A percentile compares a stretch with the other conserved stretches of the same genome.
These are phyloP conservation scores for Ruellia speciosa DNA, from an alignment of 305 asterid species.

Conservation along the genomic window DNA sequence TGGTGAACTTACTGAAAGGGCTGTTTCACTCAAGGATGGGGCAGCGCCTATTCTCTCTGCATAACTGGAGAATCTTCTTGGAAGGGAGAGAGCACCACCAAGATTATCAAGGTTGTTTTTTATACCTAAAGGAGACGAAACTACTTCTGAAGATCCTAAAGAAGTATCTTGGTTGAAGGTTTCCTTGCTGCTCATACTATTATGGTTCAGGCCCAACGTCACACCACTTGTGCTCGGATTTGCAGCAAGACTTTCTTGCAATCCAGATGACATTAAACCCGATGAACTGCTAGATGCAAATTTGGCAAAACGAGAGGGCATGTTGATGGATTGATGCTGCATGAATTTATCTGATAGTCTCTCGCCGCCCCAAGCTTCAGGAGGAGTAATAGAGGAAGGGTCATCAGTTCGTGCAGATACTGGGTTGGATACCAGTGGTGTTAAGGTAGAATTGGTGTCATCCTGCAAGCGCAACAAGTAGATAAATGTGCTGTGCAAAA, in stretches of 20 bases:
- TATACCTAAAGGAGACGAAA: constrained; percentile 44
- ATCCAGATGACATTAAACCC: constrained; percentile 52
- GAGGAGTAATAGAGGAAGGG: constrained; percentile 73
- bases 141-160: constrained; percentile 40
- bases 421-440: constrained; percentile 52
- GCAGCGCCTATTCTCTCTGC: constrained; percentile 84
- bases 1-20: constrained; percentile 56
- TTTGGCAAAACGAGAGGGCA: constrained; percentile 62
- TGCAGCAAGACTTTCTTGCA: constrained; percentile 44
- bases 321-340: constrained; percentile 53
- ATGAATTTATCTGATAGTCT: constrained; percentile 56
- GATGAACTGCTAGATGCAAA: constrained; percentile 47
- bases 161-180: constrained; percentile 40
- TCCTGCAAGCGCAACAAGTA: constrained; percentile 42
- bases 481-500: constrained; percentile 14
- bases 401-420: constrained; percentile 45
- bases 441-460: constrained; percentile 40
- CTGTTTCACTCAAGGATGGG: constrained; percentile 50
- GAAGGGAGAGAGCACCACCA: constrained; percentile 46
- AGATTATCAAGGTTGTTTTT: constrained; percentile 49
- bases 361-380: constrained; percentile 95
- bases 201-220: constrained; percentile 41
- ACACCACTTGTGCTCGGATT: constrained; percentile 46
- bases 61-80: constrained; percentile 71
- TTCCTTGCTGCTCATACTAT: constrained; percentile 41